These are phyloP conservation scores for Corymbia calophylla DNA, from an alignment of 441 rosid genomes.

Conservation along the genomic window DNA sequence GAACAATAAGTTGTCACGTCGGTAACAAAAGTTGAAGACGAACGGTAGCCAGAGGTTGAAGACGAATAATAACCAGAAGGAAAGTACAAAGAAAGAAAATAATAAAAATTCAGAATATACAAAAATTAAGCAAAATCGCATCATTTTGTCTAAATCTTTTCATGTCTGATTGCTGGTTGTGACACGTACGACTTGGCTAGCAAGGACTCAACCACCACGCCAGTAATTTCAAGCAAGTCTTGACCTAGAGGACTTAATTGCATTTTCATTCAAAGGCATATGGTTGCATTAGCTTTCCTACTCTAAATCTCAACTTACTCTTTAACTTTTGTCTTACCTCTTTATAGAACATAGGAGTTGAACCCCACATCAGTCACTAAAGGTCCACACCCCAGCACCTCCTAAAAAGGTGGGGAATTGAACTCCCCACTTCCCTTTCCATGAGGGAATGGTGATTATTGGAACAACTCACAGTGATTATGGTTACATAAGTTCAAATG, in stretches of 20 bases:
- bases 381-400: too few relatives aligned
- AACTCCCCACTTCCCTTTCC: too few relatives aligned
- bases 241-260: background rate
- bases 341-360: too few relatives aligned
- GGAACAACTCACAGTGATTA: too few relatives aligned
- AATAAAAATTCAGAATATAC: background rate
- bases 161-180: background rate
- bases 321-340: too few relatives aligned
- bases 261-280: background rate
- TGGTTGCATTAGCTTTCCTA: too few relatives aligned
- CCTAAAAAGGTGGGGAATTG: too few relatives aligned
- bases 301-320: too few relatives aligned
- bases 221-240: background rate
- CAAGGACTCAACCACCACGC: background rate
- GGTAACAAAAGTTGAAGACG: background rate
- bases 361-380: too few relatives aligned
- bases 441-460: too few relatives aligned
- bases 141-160: background rate
- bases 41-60: background rate
- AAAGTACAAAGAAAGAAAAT: background rate
- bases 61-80: background rate
- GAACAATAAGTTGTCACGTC: background rate
- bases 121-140: background rate
- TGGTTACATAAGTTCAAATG: background rate
- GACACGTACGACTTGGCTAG: background rate